phyloP scores from a whole-genome alignment of 2,329 filamentous ascomycete species.

The Hypoxylon sp. region DNA sequence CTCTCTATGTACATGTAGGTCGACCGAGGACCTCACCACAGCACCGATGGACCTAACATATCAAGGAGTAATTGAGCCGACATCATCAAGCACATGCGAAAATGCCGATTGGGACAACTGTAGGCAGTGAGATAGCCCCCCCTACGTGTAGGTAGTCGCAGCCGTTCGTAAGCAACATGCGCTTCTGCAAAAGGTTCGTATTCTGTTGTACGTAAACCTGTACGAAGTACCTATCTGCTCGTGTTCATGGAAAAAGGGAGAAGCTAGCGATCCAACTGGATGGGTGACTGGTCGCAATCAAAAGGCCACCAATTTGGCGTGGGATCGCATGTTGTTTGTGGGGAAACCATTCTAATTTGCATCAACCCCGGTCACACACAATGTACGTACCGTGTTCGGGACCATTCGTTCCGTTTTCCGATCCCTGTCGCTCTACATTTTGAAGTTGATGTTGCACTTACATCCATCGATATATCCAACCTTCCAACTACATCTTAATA shows the following conservation, averaged over 20 bases:
- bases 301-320: conserved; percentile 36
- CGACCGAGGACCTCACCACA: conserved; percentile 4
- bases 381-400: conserved; percentile 16
- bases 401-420: conserved; percentile 30
- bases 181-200: conserved; percentile 31
- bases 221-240: conserved; percentile 24
- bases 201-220: conserved; percentile 23
- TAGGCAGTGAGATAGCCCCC: not conserved
- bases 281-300: conserved; percentile 36
- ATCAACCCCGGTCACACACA: conserved; percentile 21
- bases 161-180: not conserved
- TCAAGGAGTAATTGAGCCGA: conserved; percentile 10
- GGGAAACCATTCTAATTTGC: conserved; percentile 34
- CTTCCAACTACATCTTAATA: conserved; percentile 1
- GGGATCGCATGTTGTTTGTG: conserved; percentile 42
- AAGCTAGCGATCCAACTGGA: conserved; percentile 33
- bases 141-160: not conserved
- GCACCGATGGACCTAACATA: not conserved
- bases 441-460: conserved; percentile 1
- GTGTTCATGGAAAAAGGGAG: conserved; percentile 30
- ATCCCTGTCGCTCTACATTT: conserved; percentile 8
- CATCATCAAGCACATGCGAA: conserved; percentile 10
- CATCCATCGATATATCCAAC: conserved; percentile 2
- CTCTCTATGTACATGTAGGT: conserved; percentile 20
- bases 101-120: conserved; percentile 3